A percentile compares a stretch with the other conserved stretches of the same genome.
Conservation (phyloP, 1,284 basidiomycete species). For the Fistulina hepatica region DNA sequence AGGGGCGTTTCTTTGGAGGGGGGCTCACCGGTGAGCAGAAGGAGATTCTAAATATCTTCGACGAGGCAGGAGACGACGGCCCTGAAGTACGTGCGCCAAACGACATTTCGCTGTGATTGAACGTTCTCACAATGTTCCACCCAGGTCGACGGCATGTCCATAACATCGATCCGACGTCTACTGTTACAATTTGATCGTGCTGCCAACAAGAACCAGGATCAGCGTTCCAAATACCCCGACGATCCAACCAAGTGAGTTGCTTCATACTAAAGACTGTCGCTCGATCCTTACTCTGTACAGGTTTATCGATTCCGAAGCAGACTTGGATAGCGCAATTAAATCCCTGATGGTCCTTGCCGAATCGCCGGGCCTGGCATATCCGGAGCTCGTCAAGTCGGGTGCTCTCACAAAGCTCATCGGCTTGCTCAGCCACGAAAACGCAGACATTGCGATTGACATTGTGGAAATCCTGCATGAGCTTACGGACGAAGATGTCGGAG, state of each 20-base stretch:
- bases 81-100: conserved; percentile 43
- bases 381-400: conserved; percentile 76
- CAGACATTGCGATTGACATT: conserved; percentile 88
- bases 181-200: conserved; percentile 80
- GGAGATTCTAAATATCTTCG: conserved; percentile 84
- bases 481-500: conserved; percentile 90
- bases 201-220: conserved; percentile 89
- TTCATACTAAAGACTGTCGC: conserved; percentile 1
- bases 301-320: conserved; percentile 98
- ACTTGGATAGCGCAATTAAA: conserved; percentile 82
- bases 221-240: conserved; percentile 83
- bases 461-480: conserved; percentile 89
- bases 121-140: too few relatives aligned
- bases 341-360: conserved; percentile 85
- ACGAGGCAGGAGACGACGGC: conserved; percentile 56
- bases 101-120: too few relatives aligned
- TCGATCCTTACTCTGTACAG: conserved; percentile 29
- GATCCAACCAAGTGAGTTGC: conserved; percentile 72
- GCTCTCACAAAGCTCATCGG: conserved; percentile 64
- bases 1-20: conserved; percentile 89
- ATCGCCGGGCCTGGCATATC: conserved; percentile 74
- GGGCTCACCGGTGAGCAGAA: conserved; percentile 87
- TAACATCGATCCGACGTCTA: conserved; percentile 62
- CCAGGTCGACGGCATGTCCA: conserved; percentile 56
- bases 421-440: conserved; percentile 86